These are phyloP conservation scores for bread wheat (Triticum aestivum) DNA, from an alignment of 176 grass and related monocot genomes.

Conservation along the genomic window IWGSC_CS_RefSeq_v2.1 NC_057796.1:218313489-218313988, in stretches of 20 bases:
- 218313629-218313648: not conserved
- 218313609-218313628: too few relatives aligned
- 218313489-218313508: not conserved
- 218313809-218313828: not conserved
- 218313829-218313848: not conserved
- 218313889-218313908: not conserved
- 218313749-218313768: not conserved
- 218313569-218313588: too few relatives aligned
- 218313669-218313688: not conserved
- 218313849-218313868: not conserved
- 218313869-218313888: not conserved
- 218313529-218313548: not conserved
- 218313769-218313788: not conserved
- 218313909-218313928: not conserved
- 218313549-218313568: not conserved
- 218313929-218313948: not conserved
- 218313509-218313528: not conserved
- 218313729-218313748: not conserved
- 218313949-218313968: not conserved
- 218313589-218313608: too few relatives aligned
- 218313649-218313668: not conserved
- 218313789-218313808: not conserved
- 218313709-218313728: not conserved
- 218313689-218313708: not conserved
- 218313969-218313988: not conserved